Percentiles rank a stretch among this genome's conserved stretches.
Conservation (phyloP, 352 stramenopile species). For the Elongisporangium senticosum region DNA sequence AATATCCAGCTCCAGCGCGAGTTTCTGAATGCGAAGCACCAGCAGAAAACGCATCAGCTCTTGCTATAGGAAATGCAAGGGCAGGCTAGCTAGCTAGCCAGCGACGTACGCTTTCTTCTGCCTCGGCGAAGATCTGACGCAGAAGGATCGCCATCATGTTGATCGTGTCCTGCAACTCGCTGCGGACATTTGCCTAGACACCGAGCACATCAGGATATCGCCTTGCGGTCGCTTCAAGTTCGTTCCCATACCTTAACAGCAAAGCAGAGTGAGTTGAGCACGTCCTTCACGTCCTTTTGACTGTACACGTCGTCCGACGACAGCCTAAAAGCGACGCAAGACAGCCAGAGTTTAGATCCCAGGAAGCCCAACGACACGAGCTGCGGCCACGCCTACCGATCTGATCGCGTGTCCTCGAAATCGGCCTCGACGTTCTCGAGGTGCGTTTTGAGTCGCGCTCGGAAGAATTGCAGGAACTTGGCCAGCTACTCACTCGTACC, state of each 20-base stretch:
- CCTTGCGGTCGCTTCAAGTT: neutral
- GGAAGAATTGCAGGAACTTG: slow-evolving; percentile 87
- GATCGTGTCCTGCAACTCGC: slow-evolving; percentile 78
- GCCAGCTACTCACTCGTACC: slow-evolving; percentile 43
- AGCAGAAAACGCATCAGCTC: neutral
- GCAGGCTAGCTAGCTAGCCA: neutral
- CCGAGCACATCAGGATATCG: neutral
- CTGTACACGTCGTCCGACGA: slow-evolving; percentile 80
- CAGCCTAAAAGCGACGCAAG: slow-evolving; percentile 25
- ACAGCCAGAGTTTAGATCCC: neutral
- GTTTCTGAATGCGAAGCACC: slow-evolving; percentile 21
- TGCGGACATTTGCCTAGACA: slow-evolving; percentile 57
- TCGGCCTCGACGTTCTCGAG: slow-evolving; percentile 80
- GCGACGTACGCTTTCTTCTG: slow-evolving; percentile 47
- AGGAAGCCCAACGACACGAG: neutral
- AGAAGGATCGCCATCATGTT: slow-evolving; percentile 86
- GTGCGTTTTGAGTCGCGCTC: slow-evolving; percentile 63
- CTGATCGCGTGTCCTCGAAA: slow-evolving; percentile 79
- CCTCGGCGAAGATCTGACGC: slow-evolving; percentile 71
- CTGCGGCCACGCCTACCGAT: slow-evolving; percentile 22
- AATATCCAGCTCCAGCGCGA: slow-evolving; percentile 67
- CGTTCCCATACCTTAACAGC: slow-evolving; percentile 71
- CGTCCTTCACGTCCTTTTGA: slow-evolving; percentile 76
- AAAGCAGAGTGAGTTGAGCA: slow-evolving; percentile 71
- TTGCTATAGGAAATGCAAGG: neutral